These are phyloP conservation scores for Sporobolomyces phaffii DNA, from an alignment of 768 basidiomycete genomes.

Conservation along the genomic window DNA sequence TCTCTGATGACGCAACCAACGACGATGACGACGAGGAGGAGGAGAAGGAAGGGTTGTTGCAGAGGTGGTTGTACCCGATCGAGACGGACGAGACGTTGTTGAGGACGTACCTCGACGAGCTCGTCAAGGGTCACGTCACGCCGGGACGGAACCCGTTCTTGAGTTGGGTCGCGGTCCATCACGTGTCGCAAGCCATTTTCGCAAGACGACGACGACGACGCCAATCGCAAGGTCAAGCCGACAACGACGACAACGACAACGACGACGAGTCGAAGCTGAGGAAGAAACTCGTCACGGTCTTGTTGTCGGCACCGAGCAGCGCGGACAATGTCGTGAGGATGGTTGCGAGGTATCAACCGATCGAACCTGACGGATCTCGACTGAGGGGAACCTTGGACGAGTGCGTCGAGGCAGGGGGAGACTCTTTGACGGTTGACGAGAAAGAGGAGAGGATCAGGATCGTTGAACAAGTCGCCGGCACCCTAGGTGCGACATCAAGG, in stretches of 20 bases:
- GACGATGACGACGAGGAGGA: conserved; percentile 27
- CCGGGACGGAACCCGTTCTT: conserved; percentile 52
- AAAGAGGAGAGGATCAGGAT: background rate
- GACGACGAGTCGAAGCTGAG: no score
- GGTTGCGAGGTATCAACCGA: conserved; percentile 59
- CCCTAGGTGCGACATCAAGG: no score
- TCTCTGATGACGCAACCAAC: background rate
- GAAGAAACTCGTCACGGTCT: no score
- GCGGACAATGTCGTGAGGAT: conserved; percentile 53
- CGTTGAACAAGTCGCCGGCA: no score
- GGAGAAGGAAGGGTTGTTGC: conserved; percentile 47
- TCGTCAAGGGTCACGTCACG: conserved; percentile 47
- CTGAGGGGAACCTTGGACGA: conserved; percentile 53
- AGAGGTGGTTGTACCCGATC: conserved; percentile 65
- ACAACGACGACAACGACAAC: no score
- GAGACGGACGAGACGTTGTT: conserved; percentile 62
- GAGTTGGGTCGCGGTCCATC: conserved; percentile 66
- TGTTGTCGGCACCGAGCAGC: no score
- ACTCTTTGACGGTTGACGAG: no score
- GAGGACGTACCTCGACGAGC: conserved; percentile 58
- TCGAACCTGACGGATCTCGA: conserved; percentile 41
- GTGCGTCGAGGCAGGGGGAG: no score
- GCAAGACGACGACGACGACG: background rate
- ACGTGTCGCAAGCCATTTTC: conserved; percentile 53
- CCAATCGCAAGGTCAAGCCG: conserved; percentile 55